phyloP scores from a whole-genome alignment of 225 moss, liverwort and hornwort genomes.

The Bryoerythrophyllum caledonicum region DNA sequence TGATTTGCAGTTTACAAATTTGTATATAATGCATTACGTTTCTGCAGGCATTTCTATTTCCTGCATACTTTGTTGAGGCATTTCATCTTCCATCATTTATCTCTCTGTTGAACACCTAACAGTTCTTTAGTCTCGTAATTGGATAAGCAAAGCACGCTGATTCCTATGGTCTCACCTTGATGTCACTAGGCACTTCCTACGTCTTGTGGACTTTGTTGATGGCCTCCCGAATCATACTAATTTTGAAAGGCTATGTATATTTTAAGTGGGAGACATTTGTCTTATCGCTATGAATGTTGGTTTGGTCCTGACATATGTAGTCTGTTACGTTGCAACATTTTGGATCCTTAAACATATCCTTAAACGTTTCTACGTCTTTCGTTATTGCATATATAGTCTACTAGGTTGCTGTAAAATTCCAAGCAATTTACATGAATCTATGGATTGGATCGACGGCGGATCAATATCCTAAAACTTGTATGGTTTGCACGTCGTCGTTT shows the following conservation, averaged over 20 bases:
- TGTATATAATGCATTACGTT: background rate
- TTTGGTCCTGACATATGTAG: background rate
- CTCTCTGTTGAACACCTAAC: background rate
- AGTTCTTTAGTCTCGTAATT: background rate
- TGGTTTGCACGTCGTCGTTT: constrained; percentile 10
- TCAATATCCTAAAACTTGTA: background rate
- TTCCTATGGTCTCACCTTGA: background rate
- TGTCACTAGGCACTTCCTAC: background rate
- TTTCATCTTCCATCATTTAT: constrained; percentile 4
- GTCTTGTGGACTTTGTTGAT: background rate
- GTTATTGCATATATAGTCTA: too few species aligned
- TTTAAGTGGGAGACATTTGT: constrained; percentile 1
- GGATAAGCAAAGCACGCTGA: background rate
- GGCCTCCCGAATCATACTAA: background rate
- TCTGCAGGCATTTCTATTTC: background rate
- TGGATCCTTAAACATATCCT: background rate
- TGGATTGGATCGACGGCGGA: background rate
- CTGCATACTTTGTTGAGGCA: constrained; percentile 15
- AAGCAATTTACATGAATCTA: constrained; percentile 10
- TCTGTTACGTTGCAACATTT: constrained; percentile 2
- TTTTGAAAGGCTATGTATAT: background rate
- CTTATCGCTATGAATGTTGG: constrained; percentile 1
- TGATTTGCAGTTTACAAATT: background rate
- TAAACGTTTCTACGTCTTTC: too few species aligned
- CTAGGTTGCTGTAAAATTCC: background rate